These are phyloP conservation scores for Solanum microdontum DNA, from an alignment of 257 asterid genomes.

Conservation along the genomic window DNA sequence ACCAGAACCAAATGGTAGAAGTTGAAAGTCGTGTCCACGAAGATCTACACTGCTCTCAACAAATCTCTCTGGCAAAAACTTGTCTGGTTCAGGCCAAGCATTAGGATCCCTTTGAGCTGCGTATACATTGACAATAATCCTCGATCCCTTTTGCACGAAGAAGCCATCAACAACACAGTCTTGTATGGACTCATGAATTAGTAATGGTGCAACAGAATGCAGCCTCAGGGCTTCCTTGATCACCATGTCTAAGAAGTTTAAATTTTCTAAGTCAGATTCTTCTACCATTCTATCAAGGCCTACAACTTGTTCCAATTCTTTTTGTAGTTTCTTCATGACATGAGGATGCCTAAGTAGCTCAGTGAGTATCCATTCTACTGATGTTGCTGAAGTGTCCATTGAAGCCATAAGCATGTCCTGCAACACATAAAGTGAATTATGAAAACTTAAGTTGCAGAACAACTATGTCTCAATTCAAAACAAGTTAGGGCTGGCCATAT, in stretches of 20 bases:
- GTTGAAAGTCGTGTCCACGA: constrained; percentile 11
- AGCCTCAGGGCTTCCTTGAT: constrained; percentile 17
- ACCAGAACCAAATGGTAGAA: constrained; percentile 19
- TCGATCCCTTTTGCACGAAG: not conserved
- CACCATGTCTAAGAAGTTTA: constrained; percentile 8
- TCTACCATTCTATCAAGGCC: constrained; percentile 9
- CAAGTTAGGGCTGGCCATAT: not conserved
- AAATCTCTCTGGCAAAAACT: constrained; percentile 16
- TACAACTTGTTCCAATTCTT: constrained; percentile 12
- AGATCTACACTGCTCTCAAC: not conserved
- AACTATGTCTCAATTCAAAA: not conserved
- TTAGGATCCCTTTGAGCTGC: constrained; percentile 12
- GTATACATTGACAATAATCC: not conserved
- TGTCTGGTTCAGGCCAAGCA: constrained; percentile 17
- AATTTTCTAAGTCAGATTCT: constrained; percentile 7
- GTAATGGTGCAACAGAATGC: constrained; percentile 16
- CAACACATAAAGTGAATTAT: not conserved
- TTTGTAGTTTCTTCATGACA: constrained; percentile 7
- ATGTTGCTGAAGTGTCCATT: constrained; percentile 12
- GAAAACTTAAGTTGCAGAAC: not conserved
- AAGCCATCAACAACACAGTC: constrained; percentile 15
- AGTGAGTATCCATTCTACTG: constrained; percentile 12
- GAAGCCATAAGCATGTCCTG: constrained; percentile 19
- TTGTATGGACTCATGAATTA: constrained; percentile 8
- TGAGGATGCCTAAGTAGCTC: constrained; percentile 12